These are phyloP conservation scores for Melanomma pulvis-pyrius DNA, from an alignment of 495 filamentous ascomycete species.

Conservation along the genomic window DNA sequence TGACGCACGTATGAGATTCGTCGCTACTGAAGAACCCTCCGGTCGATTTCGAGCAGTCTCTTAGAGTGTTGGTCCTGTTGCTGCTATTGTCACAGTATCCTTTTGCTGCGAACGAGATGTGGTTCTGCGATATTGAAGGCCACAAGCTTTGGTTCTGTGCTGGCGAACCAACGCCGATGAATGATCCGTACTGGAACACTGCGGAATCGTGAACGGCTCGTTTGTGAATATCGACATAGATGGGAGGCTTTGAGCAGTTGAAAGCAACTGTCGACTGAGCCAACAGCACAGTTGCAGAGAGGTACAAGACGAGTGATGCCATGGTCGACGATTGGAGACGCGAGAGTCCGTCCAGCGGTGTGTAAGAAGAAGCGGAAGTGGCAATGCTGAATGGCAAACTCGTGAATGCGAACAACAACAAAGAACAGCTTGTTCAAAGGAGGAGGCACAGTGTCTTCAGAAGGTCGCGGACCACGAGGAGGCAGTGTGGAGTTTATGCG, in stretches of 20 bases:
- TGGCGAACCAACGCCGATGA: conserved; percentile 42
- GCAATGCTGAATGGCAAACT: background rate
- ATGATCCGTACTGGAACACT: conserved; percentile 42
- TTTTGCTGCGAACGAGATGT: conserved; percentile 35
- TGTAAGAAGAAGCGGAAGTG: background rate
- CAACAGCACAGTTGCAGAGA: conserved; percentile 40
- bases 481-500: conserved; percentile 26
- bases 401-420: background rate
- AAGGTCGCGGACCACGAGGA: conserved; percentile 25
- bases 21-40: conserved; percentile 35
- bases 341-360: conserved; percentile 27
- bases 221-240: conserved; percentile 47
- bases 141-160: conserved; percentile 46
- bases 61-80: conserved; percentile 23
- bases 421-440: conserved; percentile 12
- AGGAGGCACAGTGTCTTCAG: conserved; percentile 31
- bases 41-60: conserved; percentile 33
- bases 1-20: conserved; percentile 33
- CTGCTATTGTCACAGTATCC: conserved; percentile 36
- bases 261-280: conserved; percentile 38
- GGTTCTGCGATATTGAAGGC: conserved; percentile 42
- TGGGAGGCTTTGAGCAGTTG: conserved; percentile 42
- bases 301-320: conserved; percentile 31
- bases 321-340: conserved; percentile 13
- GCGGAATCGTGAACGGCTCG: conserved; percentile 35